Base-by-base conservation (phyloP, 2,329 filamentous ascomycete species). In the Orbilia brochopaga region DNA sequence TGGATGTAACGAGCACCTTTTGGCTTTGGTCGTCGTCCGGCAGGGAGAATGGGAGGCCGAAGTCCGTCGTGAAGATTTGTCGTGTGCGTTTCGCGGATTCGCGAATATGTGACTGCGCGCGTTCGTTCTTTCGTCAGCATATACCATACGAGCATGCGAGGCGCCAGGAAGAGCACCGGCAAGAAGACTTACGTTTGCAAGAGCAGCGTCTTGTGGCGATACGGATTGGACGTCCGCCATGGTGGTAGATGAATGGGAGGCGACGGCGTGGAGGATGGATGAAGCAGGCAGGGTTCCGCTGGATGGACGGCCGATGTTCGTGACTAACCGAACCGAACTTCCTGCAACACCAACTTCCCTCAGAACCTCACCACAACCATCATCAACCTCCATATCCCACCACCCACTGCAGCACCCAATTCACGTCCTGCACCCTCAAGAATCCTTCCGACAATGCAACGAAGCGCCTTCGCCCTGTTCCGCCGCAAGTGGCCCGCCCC, bases 21-120 rank as follows among this genome's bases (percentile, higher is more conserved):
- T 80, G 77, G 65, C 80, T 78, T 6, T 82, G 80, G 15, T 75
- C 73, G 27, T 75, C 69, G 42, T 76, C 74, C 19, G 70, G 55
- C 10, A 77, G 74, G 24, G 66, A 69, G 60, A 76, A 74, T 1
- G 73, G 62, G 59, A 81, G 80, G 8, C 79, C 83, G 72, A 83
- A 84, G 75, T 85, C 83, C 75, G 82, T 80, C 55, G 81, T 82
- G 73, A 85, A 85, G 72, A 85, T 79, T 73, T 84, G 82, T 74
- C 83, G 80, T 59, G 83, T 85, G 51, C 83, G 81, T 76, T 85
- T 85, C 54, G 82, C 81, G 17, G 83, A 85, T 57, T 77, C 78
- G 57, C 80, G 80, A 23, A 81, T 73, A 51, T 65, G 67, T 72
- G 67, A 72, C 67, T 72, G 62, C 59, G 66, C 59, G 66, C 66